phyloP scores from a whole-genome alignment of 2,329 filamentous ascomycete species.

The Gaeumannomyces sp. region DNA sequence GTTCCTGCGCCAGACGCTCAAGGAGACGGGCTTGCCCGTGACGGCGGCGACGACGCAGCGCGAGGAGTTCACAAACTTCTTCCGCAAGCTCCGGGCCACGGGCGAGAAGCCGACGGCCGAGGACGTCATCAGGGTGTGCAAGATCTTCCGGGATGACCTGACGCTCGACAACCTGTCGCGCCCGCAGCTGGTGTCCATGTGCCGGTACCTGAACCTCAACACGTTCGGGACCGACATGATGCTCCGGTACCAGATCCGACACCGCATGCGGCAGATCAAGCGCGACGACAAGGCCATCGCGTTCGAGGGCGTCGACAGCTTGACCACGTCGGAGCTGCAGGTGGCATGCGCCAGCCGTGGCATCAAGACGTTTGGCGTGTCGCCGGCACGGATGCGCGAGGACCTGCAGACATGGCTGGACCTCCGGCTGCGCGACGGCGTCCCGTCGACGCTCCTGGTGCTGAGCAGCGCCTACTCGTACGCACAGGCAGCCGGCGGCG shows the following conservation, averaged over 20 bases:
- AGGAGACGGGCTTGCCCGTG: constrained; percentile 87
- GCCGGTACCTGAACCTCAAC: constrained; percentile 96
- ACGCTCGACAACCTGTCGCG: constrained; percentile 95
- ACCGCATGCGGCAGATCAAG: constrained; percentile 99
- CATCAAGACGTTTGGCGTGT: constrained; percentile 87
- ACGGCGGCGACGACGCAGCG: constrained; percentile 78
- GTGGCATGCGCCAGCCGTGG: constrained; percentile 87
- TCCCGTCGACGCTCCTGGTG: constrained; percentile 93
- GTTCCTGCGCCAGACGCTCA: constrained; percentile 82
- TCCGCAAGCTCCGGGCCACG: constrained; percentile 89
- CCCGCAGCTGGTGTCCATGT: constrained; percentile 94
- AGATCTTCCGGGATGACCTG: constrained; percentile 96
- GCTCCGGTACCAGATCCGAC: constrained; percentile 92
- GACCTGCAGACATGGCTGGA: constrained; percentile 94
- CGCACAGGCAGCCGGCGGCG: constrained; percentile 50
- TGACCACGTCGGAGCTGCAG: constrained; percentile 91
- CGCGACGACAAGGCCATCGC: constrained; percentile 91
- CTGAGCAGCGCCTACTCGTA: constrained; percentile 98
- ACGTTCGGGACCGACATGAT: constrained; percentile 97
- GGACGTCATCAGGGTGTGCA: constrained; percentile 98
- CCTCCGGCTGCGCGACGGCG: constrained; percentile 83
- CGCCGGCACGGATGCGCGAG: constrained; percentile 77
- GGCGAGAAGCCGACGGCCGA: constrained; percentile 82
- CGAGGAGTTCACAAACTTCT: constrained; percentile 94
- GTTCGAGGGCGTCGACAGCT: constrained; percentile 85